Evolutionary conservation across 1,284 basidiomycete genomes (phyloP).

Genomic region (Xanthoconium separans): DNA sequence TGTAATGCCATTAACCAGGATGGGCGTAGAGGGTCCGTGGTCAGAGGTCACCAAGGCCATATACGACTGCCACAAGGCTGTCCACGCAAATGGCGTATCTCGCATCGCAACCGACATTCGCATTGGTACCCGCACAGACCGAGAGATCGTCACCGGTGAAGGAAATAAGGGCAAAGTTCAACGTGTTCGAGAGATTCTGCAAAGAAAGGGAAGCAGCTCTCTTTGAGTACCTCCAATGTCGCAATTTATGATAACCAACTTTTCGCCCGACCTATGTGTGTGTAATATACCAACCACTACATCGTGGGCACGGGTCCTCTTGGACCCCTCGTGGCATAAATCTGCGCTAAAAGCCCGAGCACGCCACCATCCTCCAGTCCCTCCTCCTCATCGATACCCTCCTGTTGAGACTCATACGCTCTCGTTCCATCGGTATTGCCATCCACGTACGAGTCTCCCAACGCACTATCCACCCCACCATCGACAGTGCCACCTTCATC

Average conservation of each 20-base stretch:
- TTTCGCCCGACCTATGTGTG: no score
- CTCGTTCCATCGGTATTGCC: conserved; percentile 45
- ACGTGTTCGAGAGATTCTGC: conserved; percentile 76
- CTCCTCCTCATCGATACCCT: conserved; percentile 57
- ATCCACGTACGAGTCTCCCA: conserved; percentile 72
- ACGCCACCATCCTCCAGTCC: conserved; percentile 66
- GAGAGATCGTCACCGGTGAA: conserved; percentile 57
- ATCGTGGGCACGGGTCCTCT: conserved; percentile 50
- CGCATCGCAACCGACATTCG: conserved; percentile 87
- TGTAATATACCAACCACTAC: conserved; percentile 20
- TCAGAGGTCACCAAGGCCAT: conserved; percentile 76
- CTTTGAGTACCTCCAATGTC: background rate
- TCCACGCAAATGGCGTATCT: conserved; percentile 74
- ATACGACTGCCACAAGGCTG: conserved; percentile 85
- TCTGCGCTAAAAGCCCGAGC: conserved; percentile 72
- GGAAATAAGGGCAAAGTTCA: conserved; percentile 78
- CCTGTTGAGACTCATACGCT: conserved; percentile 39
- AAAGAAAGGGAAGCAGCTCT: conserved; percentile 34
- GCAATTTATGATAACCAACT: background rate
- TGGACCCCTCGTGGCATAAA: conserved; percentile 63
- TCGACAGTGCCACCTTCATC: conserved; percentile 50
- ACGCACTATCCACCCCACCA: conserved; percentile 55
- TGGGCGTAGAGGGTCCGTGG: conserved; percentile 76
- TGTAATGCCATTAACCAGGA: conserved; percentile 5
- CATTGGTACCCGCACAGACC: conserved; percentile 85